phyloP scores from a whole-genome alignment of 129 eudicot species.

The Flaveria bidentis region DNA sequence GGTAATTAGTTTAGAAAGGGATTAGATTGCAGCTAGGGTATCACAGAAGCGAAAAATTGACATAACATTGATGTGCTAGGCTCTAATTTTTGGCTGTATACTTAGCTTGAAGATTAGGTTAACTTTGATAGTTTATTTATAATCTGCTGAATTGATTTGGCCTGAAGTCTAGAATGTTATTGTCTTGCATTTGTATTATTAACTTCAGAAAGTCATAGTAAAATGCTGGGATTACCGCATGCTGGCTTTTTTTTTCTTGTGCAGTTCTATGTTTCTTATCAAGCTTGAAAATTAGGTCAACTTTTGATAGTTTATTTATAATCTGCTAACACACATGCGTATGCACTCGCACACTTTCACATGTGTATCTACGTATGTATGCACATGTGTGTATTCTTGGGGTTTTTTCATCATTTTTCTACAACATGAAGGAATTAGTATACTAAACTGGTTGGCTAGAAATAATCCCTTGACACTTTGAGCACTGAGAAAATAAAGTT shows the following conservation, averaged over 20 bases:
- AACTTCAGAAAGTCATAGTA: slow-evolving; percentile 2
- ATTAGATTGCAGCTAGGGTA: slow-evolving; percentile 12
- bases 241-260: not conserved
- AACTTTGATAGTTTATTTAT: not conserved
- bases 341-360: not conserved
- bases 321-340: too few species aligned
- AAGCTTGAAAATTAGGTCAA: too few species aligned
- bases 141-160: not conserved
- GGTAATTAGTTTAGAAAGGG: slow-evolving; percentile 4
- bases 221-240: not conserved
- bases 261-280: not conserved
- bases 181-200: not conserved
- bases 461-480: not conserved
- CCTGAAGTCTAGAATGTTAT: not conserved
- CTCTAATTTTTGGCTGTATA: not conserved
- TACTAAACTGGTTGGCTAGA: not conserved
- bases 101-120: slow-evolving; percentile 18
- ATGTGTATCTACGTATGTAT: not conserved
- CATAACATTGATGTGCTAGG: slow-evolving; percentile 5
- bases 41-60: not conserved
- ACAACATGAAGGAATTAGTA: not conserved
- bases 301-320: too few species aligned
- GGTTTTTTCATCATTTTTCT: not conserved
- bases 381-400: not conserved
- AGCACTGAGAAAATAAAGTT: not conserved